Percentiles rank a stretch among this genome's conserved stretches.
Conservation (phyloP, 1,284 basidiomycete genomes). For the Tilletia indica region DNA sequence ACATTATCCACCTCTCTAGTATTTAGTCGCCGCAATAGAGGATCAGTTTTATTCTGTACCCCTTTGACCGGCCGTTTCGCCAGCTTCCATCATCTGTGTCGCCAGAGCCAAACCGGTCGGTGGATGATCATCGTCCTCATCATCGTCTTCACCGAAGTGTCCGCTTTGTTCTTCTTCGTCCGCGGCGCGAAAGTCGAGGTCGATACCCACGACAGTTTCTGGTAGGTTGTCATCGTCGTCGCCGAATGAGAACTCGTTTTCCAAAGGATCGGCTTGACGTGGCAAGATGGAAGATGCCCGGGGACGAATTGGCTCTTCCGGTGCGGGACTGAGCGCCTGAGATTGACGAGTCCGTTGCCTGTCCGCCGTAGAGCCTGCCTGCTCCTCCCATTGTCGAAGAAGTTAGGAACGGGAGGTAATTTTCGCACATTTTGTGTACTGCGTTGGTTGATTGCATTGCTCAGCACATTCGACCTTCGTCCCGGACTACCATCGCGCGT, state of each 20-base stretch:
- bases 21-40: no score
- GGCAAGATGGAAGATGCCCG: slow-evolving; percentile 4
- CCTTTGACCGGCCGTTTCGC: slow-evolving; percentile 23
- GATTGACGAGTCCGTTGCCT: neutral
- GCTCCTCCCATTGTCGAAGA: slow-evolving; percentile 4
- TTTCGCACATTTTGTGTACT: neutral
- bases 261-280: neutral
- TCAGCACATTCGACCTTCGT: neutral
- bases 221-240: neutral
- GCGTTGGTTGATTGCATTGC: slow-evolving; percentile 6
- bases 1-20: no score
- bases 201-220: neutral
- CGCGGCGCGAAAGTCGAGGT: neutral
- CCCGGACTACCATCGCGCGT: neutral
- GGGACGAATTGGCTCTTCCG: neutral
- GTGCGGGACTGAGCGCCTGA: neutral
- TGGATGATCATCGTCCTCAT: slow-evolving; percentile 22
- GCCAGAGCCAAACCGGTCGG: slow-evolving; percentile 34
- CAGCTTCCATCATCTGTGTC: slow-evolving; percentile 38
- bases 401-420: slow-evolving; percentile 4
- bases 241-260: neutral
- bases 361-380: neutral
- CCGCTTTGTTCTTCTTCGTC: slow-evolving; percentile 18
- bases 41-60: no score
- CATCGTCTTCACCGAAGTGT: slow-evolving; percentile 1